Evolutionary conservation across 371 early-diverging fungal species (phyloP).

Genomic region (Basidiobolus meristosporus): DNA sequence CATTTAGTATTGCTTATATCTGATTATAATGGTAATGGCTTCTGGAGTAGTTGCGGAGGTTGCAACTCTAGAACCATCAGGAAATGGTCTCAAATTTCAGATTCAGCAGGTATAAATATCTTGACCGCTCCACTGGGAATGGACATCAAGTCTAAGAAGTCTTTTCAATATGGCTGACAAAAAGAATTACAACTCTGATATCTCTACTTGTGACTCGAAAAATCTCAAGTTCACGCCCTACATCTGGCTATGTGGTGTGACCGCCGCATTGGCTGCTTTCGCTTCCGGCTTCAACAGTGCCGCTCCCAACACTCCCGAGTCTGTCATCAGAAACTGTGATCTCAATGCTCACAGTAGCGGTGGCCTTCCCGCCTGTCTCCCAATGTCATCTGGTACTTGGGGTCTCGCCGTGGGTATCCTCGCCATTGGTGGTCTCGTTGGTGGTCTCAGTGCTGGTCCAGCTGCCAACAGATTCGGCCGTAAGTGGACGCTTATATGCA

Average conservation of each 20-base stretch:
- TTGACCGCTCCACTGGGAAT: too few species aligned
- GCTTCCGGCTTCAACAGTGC: conserved; percentile 2
- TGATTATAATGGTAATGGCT: too few species aligned
- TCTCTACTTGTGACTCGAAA: too few species aligned
- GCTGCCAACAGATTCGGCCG: conserved; percentile 42
- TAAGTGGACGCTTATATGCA: conserved; percentile 35
- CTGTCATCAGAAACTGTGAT: conserved; percentile 1
- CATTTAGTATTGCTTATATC: too few species aligned
- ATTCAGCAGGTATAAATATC: too few species aligned
- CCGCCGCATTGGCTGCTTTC: conserved; percentile 3
- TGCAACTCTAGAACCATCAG: too few species aligned
- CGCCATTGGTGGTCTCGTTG: conserved; percentile 52
- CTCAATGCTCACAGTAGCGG: background rate
- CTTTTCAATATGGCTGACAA: too few species aligned
- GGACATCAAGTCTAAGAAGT: too few species aligned
- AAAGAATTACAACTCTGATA: too few species aligned
- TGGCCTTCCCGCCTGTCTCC: background rate
- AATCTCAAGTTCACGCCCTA: background rate
- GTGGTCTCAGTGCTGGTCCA: conserved; percentile 35
- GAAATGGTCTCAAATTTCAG: too few species aligned
- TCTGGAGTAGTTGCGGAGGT: too few species aligned
- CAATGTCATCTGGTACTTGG: background rate
- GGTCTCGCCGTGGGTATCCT: conserved; percentile 36
- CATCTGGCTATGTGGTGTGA: background rate
- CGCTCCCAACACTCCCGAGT: conserved; percentile 4